phyloP scores from a whole-genome alignment of 1,139 yeast species.

The Suhomyces atakaporum region DNA sequence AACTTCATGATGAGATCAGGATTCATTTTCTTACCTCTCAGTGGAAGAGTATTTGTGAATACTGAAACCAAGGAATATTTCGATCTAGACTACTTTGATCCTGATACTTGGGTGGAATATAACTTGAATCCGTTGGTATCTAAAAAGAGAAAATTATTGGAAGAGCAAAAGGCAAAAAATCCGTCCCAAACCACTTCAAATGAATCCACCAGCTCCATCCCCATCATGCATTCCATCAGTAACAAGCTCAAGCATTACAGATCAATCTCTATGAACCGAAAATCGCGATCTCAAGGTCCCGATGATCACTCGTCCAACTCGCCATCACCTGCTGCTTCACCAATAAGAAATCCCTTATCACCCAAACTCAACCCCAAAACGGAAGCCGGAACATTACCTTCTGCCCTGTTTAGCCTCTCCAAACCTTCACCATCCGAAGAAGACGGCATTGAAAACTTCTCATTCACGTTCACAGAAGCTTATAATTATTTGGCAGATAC shows the following conservation, averaged over 20 bases:
- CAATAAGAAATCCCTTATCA: conserved; percentile 4
- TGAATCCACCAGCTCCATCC: conserved; percentile 17
- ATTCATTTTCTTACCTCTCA: conserved; percentile 71
- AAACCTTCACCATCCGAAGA: conserved; percentile 5
- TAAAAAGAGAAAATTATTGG: conserved; percentile 30
- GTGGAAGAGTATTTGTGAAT: conserved; percentile 74
- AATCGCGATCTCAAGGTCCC: conserved; percentile 3
- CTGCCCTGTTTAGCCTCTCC: conserved; percentile 1
- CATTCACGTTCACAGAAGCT: conserved; percentile 58
- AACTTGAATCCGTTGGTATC: conserved; percentile 76
- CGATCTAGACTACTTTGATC: conserved; percentile 75
- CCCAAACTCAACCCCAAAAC: conserved; percentile 3
- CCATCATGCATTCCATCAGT: conserved; percentile 27
- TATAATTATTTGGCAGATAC: conserved; percentile 65
- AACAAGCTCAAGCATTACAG: conserved; percentile 25
- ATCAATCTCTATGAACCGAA: conserved; percentile 19
- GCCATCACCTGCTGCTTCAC: not conserved
- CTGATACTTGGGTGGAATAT: conserved; percentile 76
- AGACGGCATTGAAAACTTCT: conserved; percentile 16
- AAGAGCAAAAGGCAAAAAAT: conserved; percentile 8
- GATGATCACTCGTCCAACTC: conserved; percentile 1
- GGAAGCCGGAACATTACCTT: conserved; percentile 4
- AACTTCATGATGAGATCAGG: conserved; percentile 89
- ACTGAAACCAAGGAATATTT: conserved; percentile 55
- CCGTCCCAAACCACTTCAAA: not conserved